Base-by-base conservation (phyloP, 192 early-diverging fungal species). In the Piromyces sp. region DNA sequence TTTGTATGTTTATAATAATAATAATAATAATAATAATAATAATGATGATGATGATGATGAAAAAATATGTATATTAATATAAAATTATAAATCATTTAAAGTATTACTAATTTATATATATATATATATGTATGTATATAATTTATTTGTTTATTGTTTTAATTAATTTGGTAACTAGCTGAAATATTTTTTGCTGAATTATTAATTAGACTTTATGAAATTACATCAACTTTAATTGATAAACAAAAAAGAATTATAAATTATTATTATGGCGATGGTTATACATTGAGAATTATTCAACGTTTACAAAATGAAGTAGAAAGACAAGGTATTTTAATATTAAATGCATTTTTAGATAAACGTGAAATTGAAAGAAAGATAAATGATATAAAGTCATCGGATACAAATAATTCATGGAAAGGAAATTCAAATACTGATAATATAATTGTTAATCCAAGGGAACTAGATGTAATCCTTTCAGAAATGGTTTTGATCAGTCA, bases 281-380 rank as follows among this genome's bases (percentile, higher is more conserved):
- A 91, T 36, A 95, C 97, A 91, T 84, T 97, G 30, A 89, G 94
- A 30, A 91, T 98, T 13, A 95, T 98, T 68, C 93, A 95, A 85
- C 84, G 93, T 29, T 83, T 99, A 58, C 95, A 99, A 86, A 91
- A 94, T 83, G 96, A 98, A 83, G 92, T 91, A 14, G 95, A 97
- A 81, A 89, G 89, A 36, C 94, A 96, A 38, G 94, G 92, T 31
- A 83, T 84, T 29, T 91, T 92, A 82, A 89, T 97, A 29, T 79
- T 99, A 30, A 92, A 96, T 81, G 87, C 89, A 28, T 97, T 97
- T 84, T 86, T 90, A 42, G 95, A 98, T 58, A 91, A 90, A 82
- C 87, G 92, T 19, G 90, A 83, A 79, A 80, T 90, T 11, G 30
- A 83, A 17, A 85, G 89, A 40, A 88, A 88, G 42, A 31, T 33